Percentiles rank a stretch among this genome's conserved stretches.
phyloP scores from a whole-genome alignment of 1,284 basidiomycete species.

The Phylloporus gajari region DNA sequence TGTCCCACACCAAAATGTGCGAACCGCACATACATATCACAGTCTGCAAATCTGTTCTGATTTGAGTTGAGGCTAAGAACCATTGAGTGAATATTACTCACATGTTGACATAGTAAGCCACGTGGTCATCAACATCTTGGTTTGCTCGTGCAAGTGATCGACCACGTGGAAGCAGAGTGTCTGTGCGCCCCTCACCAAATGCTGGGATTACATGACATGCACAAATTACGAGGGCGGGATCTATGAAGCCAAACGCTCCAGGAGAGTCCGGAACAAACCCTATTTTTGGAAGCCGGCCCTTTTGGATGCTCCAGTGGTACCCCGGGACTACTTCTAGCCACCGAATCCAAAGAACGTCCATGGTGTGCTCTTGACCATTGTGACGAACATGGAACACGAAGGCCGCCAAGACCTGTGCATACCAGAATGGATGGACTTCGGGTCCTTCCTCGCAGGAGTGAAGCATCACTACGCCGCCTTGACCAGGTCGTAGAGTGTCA shows the following conservation, averaged over 20 bases:
- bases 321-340: constrained; percentile 16
- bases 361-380: constrained; percentile 6
- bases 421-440: constrained; percentile 37
- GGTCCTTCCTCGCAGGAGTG: constrained; percentile 19
- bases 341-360: constrained; percentile 18
- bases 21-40: neutral
- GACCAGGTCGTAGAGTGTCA: constrained; percentile 39
- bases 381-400: neutral
- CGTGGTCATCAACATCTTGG: constrained; percentile 12
- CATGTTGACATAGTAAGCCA: constrained; percentile 19
- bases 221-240: constrained; percentile 3
- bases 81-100: neutral
- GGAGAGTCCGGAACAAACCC: neutral
- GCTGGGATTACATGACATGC: constrained; percentile 12
- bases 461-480: constrained; percentile 17
- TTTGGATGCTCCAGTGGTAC: neutral
- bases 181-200: neutral
- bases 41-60: neutral
- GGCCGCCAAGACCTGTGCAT: constrained; percentile 29
- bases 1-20: neutral
- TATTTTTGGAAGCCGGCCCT: neutral
- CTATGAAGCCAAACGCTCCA: constrained; percentile 11
- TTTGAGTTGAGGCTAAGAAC: neutral
- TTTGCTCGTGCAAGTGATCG: constrained; percentile 1
- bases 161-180: neutral